Evolutionary conservation across 768 basidiomycete species (phyloP).

Genomic region (Daedalea quercina): DNA sequence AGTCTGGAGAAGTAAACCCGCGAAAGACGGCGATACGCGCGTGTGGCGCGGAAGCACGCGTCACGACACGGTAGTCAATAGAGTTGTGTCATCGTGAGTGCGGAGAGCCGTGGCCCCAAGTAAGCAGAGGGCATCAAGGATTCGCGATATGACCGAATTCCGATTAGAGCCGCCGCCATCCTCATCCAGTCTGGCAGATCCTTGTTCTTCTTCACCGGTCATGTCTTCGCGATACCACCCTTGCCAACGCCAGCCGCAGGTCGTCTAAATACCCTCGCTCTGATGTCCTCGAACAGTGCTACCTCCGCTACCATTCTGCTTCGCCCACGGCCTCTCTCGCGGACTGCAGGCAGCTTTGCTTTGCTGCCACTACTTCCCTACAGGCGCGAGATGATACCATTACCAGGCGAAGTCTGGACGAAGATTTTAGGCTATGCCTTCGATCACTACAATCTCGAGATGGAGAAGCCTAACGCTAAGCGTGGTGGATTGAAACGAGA

Average conservation of each 20-base stretch:
- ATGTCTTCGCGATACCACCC: neutral
- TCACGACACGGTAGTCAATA: neutral
- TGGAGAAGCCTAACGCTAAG: conserved; percentile 2
- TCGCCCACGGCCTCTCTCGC: conserved; percentile 61
- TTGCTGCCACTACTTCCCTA: conserved; percentile 65
- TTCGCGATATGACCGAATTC: neutral
- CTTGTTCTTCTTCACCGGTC: neutral
- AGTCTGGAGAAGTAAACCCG: no score
- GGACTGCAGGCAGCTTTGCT: conserved; percentile 48
- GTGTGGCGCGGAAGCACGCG: neutral
- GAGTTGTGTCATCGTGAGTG: neutral
- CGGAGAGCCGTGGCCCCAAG: neutral
- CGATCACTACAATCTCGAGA: conserved; percentile 9
- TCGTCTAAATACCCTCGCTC: conserved; percentile 1
- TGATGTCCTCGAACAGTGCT: neutral
- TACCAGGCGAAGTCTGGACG: conserved; percentile 70
- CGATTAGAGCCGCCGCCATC: neutral
- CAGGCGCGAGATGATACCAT: conserved; percentile 39
- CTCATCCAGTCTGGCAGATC: neutral
- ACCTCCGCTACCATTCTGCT: conserved; percentile 35
- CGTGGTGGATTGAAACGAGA: conserved; percentile 19
- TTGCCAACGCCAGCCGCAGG: neutral
- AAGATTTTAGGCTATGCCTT: conserved; percentile 43
- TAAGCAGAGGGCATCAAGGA: neutral
- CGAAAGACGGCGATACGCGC: no score